Base-by-base conservation (phyloP, 108 stramenopile species). In the Stephanodiscus minutulus region DNA sequence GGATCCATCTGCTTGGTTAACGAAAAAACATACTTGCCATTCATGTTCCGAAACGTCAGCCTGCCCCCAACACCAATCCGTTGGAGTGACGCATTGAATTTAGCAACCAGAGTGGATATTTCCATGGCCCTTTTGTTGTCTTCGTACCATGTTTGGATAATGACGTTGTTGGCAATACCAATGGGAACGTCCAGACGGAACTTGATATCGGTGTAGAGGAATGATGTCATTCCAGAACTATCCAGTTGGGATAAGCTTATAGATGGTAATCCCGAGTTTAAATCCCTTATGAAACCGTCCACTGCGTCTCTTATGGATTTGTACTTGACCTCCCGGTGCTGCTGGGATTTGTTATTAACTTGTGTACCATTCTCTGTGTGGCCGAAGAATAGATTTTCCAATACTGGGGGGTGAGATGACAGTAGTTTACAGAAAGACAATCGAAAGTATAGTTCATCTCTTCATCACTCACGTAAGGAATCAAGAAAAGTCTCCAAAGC, bases 211-310 rank as follows among this genome's bases (percentile, higher is more conserved):
- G 64, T 36, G 67, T 79, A 79, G 43, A 60, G 54, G 47, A 79
- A 79, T 24, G 57, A 17, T 25, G 72, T 55, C 12, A 27, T 57
- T n/a, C 71, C 78, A 2, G 53, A 43, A 18, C 50, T 56, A 50
- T 79, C 67, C 1, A 79, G 78, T 22, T 43, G 65, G 17, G 55
- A 33, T 3, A 79, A 56, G 24, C 46, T 31, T 20, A 68, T 58
- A 5, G 54, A 35, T 10, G 78, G 54, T 2, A 63, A 60, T 24
- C 66, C 66, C 17, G 71, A 39, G 27, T 68, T 55, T 28, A 79
- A 54, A 35, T 79, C 78, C 50, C 61, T 58, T n/a, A 79, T 72
- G 67, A 79, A 79, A 31, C 22, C 43, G 37, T 79, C 59, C 15
- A 79, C 66, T 2, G 61, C 61, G 47, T 73, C 67, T 59, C 67